These are phyloP conservation scores for Puccinia hordei DNA, from an alignment of 1,284 basidiomycete species.

Conservation along the genomic window DNA sequence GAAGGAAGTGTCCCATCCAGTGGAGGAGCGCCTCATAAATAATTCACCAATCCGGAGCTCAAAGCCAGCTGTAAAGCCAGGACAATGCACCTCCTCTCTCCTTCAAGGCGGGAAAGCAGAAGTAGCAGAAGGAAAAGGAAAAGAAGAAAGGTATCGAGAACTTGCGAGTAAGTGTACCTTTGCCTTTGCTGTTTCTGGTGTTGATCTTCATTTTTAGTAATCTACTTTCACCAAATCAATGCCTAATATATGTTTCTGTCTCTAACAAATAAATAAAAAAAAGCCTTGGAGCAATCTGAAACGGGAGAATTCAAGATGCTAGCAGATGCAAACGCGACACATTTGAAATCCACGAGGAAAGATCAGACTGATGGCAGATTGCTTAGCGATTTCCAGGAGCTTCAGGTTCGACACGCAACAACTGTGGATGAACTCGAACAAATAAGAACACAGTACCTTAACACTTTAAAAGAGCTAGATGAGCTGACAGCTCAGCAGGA, in stretches of 20 bases:
- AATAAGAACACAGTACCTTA: slow-evolving; percentile 24
- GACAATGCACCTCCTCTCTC: neutral
- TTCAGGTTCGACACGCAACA: slow-evolving; percentile 19
- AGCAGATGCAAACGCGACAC: neutral
- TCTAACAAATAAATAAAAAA: neutral
- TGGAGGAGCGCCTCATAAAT: neutral
- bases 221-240: neutral
- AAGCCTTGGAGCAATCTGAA: neutral
- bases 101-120: neutral
- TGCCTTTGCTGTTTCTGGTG: too few relatives aligned
- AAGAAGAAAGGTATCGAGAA: neutral
- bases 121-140: neutral
- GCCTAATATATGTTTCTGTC: neutral
- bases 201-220: too few relatives aligned
- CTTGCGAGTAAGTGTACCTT: neutral
- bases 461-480: slow-evolving; percentile 9
- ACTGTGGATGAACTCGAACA: slow-evolving; percentile 29
- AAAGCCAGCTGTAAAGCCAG: neutral
- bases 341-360: neutral
- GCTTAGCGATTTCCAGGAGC: slow-evolving; percentile 13
- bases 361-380: neutral
- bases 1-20: neutral
- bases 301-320: neutral
- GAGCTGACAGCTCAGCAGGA: slow-evolving; percentile 8
- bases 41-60: neutral